These are phyloP conservation scores for Penicillium hesseltinei DNA, from an alignment of 2,329 filamentous ascomycete species.

Conservation along the genomic window DNA sequence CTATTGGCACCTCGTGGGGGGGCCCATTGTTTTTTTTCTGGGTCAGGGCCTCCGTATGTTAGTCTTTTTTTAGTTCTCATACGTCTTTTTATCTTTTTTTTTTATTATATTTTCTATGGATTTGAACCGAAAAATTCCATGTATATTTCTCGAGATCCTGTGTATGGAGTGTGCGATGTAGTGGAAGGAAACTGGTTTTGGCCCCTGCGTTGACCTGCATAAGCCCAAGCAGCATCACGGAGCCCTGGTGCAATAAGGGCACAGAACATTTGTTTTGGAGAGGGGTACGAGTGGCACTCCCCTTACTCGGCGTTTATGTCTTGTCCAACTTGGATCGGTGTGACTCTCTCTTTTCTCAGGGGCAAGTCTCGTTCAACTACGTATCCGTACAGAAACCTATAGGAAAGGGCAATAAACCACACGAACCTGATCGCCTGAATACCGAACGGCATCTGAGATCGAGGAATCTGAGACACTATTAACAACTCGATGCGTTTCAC, in stretches of 20 bases:
- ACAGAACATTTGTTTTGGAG: neutral
- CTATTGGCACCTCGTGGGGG: constrained; percentile 21
- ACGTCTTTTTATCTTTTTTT: neutral
- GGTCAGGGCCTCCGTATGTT: constrained; percentile 1
- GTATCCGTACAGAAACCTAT: too few species aligned
- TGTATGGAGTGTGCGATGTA: neutral
- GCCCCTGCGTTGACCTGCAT: constrained; percentile 27
- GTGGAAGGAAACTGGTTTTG: constrained; percentile 11
- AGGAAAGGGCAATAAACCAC: constrained; percentile 6
- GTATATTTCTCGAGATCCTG: neutral
- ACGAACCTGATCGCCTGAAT: constrained; percentile 9
- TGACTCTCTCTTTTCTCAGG: neutral
- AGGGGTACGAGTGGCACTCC: constrained; percentile 10
- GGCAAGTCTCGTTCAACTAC: neutral
- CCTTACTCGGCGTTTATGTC: constrained; percentile 17
- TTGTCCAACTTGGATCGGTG: constrained; percentile 8
- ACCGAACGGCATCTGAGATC: constrained; percentile 23
- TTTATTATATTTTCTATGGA: neutral
- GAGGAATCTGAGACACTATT: constrained; percentile 22
- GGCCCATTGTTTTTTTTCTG: constrained; percentile 7
- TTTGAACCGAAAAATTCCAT: neutral
- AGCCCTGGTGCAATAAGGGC: constrained; percentile 7
- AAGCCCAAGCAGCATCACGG: constrained; percentile 13
- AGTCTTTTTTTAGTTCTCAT: neutral
- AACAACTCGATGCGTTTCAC: neutral